A percentile compares a stretch with the other conserved stretches of the same genome.
Conservation (phyloP, 1,284 basidiomycete genomes). For the Ceratobasidium sp. region DNA sequence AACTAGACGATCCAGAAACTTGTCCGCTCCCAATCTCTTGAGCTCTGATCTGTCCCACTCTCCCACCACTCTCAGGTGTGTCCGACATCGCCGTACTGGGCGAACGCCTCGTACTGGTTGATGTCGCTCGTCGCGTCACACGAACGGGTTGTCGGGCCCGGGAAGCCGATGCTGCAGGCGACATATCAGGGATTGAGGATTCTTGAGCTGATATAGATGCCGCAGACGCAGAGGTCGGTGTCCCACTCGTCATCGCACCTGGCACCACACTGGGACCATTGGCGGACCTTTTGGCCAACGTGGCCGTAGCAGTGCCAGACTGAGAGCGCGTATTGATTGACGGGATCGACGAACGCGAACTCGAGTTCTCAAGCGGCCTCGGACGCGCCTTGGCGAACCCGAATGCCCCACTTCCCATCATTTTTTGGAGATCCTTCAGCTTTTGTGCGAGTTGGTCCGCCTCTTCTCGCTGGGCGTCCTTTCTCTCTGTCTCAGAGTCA, state of each 20-base stretch:
- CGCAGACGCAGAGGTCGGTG: conserved; percentile 52
- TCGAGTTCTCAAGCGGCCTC: conserved; percentile 4
- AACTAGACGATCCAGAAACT: conserved; percentile 76
- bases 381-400: conserved; percentile 67
- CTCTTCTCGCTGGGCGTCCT: conserved; percentile 65
- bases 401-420: conserved; percentile 73
- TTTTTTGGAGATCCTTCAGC: conserved; percentile 66
- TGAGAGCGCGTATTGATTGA: conserved; percentile 13
- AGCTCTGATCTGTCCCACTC: conserved; percentile 43
- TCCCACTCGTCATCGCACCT: conserved; percentile 49
- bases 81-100: conserved; percentile 52
- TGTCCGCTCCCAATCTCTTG: conserved; percentile 70
- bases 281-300: not conserved
- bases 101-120: conserved; percentile 60
- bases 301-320: conserved; percentile 21
- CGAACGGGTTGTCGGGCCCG: conserved; percentile 57
- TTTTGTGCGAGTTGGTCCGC: conserved; percentile 68
- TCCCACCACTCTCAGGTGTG: conserved; percentile 44
- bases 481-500: conserved; percentile 52
- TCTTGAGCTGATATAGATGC: conserved; percentile 66
- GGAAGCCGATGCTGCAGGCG: conserved; percentile 60
- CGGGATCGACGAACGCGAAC: conserved; percentile 42
- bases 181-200: conserved; percentile 75
- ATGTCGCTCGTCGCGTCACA: conserved; percentile 34
- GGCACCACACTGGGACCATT: conserved; percentile 62